Percentiles rank a stretch among this genome's conserved stretches.
Conservation (phyloP, 2,329 filamentous ascomycete species). For the Macrophomina pseudophaseolina region DNA sequence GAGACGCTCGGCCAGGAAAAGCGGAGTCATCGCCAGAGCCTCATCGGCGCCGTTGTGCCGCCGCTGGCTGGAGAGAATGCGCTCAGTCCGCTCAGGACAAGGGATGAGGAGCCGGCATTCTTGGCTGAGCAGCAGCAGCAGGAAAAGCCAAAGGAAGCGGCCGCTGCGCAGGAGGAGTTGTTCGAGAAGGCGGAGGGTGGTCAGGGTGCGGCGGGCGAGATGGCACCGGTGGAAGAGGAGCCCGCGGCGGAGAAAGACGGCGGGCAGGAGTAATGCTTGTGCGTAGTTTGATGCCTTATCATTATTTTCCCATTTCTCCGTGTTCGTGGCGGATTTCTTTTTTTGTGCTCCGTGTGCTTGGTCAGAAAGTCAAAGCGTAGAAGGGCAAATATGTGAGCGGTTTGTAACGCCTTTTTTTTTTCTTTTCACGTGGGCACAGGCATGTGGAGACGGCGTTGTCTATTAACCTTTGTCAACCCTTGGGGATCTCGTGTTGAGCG, state of each 20-base stretch:
- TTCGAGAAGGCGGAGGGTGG: constrained; percentile 16
- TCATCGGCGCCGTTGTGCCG: constrained; percentile 42
- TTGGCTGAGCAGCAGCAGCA: constrained; percentile 10
- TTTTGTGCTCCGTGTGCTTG: background rate
- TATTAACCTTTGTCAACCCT: no score
- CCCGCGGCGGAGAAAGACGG: background rate
- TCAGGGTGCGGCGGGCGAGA: constrained; percentile 5
- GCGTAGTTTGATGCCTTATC: background rate
- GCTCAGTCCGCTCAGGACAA: constrained; percentile 37
- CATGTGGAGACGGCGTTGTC: constrained; percentile 4
- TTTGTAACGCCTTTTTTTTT: background rate
- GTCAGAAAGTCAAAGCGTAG: constrained; percentile 15
- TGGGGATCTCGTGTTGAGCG: background rate
- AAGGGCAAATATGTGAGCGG: background rate
- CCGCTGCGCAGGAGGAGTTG: constrained; percentile 2
- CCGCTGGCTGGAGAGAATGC: constrained; percentile 35
- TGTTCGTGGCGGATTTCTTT: background rate
- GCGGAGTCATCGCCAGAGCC: constrained; percentile 48
- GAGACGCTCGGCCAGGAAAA: constrained; percentile 44
- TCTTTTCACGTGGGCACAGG: background rate
- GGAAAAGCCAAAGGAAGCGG: constrained; percentile 7
- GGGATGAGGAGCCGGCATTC: constrained; percentile 30
- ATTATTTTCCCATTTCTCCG: background rate
- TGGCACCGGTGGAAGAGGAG: background rate
- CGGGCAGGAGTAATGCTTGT: background rate